Percentiles rank a stretch among this genome's conserved stretches.
Evolutionary conservation across 257 asterid genomes (phyloP).

Genomic region (Capsicum baccatum): DNA sequence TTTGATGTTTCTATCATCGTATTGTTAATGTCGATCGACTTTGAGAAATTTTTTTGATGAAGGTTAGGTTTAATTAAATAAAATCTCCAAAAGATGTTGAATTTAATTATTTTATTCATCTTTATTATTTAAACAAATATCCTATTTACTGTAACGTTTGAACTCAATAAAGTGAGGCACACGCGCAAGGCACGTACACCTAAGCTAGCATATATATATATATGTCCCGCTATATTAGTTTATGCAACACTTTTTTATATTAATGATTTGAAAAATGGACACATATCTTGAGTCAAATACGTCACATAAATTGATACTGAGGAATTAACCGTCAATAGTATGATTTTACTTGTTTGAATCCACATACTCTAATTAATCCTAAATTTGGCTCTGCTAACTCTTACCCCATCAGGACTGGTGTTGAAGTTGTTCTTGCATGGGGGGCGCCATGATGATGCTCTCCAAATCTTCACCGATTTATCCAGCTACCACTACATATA

Average conservation of each 20-base stretch:
- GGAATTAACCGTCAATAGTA: background rate
- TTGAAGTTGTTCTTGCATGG: slow-evolving; percentile 15
- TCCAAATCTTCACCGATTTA: slow-evolving; percentile 85
- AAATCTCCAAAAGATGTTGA: too few relatives aligned
- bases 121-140: too few relatives aligned
- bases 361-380: background rate
- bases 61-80: too few relatives aligned
- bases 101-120: too few relatives aligned
- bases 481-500: slow-evolving; percentile 72
- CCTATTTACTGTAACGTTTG: too few relatives aligned
- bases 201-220: too few relatives aligned
- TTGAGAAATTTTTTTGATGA: too few relatives aligned
- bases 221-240: background rate
- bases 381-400: background rate
- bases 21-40: too few relatives aligned
- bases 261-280: background rate
- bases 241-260: background rate
- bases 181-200: too few relatives aligned
- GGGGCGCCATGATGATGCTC: slow-evolving; percentile 42
- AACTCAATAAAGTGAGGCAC: too few relatives aligned
- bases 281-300: background rate
- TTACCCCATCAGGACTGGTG: background rate
- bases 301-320: background rate
- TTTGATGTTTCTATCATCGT: too few relatives aligned
- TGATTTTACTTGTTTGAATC: background rate